Evolutionary conservation across 75 land plant species (phyloP).

Genomic region (Gnetum montanum): DNA sequence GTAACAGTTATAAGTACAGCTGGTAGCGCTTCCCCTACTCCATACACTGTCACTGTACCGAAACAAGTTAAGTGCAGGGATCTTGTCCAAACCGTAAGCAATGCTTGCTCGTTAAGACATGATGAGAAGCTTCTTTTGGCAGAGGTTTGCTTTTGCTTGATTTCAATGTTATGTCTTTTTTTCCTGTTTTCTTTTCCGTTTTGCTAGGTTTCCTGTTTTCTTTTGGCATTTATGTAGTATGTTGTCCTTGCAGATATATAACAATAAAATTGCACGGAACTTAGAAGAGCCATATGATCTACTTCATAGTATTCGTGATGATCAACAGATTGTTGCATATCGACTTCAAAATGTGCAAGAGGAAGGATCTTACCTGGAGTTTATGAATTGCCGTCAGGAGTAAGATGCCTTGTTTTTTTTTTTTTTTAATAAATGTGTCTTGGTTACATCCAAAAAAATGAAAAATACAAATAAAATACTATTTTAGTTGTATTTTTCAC

Average conservation of each 20-base stretch:
- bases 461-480: too few species aligned
- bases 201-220: too few species aligned
- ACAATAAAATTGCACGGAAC: conserved; percentile 31
- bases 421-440: too few species aligned
- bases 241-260: conserved; percentile 36
- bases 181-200: too few species aligned
- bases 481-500: too few species aligned
- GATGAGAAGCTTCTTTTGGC: conserved; percentile 53
- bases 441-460: too few species aligned
- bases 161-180: neutral
- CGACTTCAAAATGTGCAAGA: conserved; percentile 34
- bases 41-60: conserved; percentile 55
- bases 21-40: conserved; percentile 35
- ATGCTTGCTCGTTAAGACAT: conserved; percentile 43
- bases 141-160: conserved; percentile 35
- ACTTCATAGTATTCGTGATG: conserved; percentile 55
- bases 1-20: conserved; percentile 52
- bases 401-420: too few species aligned
- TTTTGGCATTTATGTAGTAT: neutral
- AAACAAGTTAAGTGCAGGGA: conserved; percentile 55
- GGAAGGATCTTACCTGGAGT: conserved; percentile 30
- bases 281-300: conserved; percentile 50
- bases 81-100: conserved; percentile 44
- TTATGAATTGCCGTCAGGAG: conserved; percentile 47
- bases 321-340: conserved; percentile 60